Evolutionary conservation across 306 rosid genomes (phyloP).

Genomic region (Gynostemma pentaphyllum): DNA sequence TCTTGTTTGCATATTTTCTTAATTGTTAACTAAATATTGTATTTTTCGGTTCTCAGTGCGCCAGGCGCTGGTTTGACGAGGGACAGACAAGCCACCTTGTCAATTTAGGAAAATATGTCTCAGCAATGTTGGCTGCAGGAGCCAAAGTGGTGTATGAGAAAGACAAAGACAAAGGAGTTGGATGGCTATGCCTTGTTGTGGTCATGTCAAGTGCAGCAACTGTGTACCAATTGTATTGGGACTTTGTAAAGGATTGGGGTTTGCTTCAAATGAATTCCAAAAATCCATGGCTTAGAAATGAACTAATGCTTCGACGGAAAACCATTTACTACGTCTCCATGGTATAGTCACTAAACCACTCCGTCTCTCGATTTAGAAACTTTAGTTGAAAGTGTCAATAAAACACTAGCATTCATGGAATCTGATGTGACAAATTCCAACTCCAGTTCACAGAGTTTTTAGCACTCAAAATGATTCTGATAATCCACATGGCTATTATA

Average conservation of each 20-base stretch:
- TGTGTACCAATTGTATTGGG: conserved; percentile 95
- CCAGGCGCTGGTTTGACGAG: conserved; percentile 94
- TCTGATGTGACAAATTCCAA: neutral
- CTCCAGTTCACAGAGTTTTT: neutral
- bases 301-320: conserved; percentile 74
- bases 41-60: conserved; percentile 45
- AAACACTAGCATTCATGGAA: neutral
- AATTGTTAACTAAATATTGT: neutral
- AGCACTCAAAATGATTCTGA: conserved; percentile 11
- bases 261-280: conserved; percentile 88
- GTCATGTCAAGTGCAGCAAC: conserved; percentile 85
- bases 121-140: conserved; percentile 99
- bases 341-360: conserved; percentile 40
- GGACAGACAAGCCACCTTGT: conserved; percentile 80
- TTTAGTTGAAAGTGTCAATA: neutral
- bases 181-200: conserved; percentile 85
- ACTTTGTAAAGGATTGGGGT: conserved; percentile 99
- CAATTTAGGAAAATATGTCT: conserved; percentile 88
- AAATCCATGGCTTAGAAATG: conserved; percentile 98
- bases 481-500: conserved; percentile 2
- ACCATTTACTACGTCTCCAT: conserved; percentile 79
- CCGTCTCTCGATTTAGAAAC: neutral
- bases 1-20: neutral
- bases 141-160: conserved; percentile 92
- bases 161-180: conserved; percentile 47